These are phyloP conservation scores for Lenwebbia sp. DNA, from an alignment of 345 rosid genomes.

Conservation along the genomic window DNA sequence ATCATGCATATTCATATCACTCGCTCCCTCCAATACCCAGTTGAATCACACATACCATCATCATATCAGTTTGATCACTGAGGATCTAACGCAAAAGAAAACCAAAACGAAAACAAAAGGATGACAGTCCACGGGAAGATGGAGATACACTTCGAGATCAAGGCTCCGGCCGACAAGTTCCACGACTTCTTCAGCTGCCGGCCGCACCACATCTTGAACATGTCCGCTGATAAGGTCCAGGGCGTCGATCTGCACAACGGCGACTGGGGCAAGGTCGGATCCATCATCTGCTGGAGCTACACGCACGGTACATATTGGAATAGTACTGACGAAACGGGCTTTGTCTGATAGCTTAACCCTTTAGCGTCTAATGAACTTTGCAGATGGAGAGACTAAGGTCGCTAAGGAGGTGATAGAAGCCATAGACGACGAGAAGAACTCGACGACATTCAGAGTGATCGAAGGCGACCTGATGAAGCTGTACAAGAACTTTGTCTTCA, in stretches of 20 bases:
- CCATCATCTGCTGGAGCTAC: conserved; percentile 18
- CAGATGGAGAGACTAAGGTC: too few species aligned
- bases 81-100: too few species aligned
- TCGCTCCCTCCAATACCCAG: too few species aligned
- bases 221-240: conserved; percentile 9
- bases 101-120: too few species aligned
- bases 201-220: conserved; percentile 23
- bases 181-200: conserved; percentile 29
- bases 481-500: too few species aligned
- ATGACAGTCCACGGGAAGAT: conserved; percentile 10
- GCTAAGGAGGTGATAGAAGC: too few species aligned
- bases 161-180: conserved; percentile 17
- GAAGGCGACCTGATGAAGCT: too few species aligned
- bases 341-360: neutral
- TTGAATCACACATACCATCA: neutral
- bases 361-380: too few species aligned
- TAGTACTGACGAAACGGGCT: neutral
- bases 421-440: too few species aligned
- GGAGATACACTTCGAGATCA: conserved; percentile 23
- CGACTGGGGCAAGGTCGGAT: conserved; percentile 19
- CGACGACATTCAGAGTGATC: too few species aligned
- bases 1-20: too few species aligned
- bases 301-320: conserved; percentile 7
- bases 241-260: conserved; percentile 22
- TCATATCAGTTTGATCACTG: neutral